phyloP scores from a whole-genome alignment of 2,329 filamentous ascomycete genomes.

The Xylariales sp. region DNA sequence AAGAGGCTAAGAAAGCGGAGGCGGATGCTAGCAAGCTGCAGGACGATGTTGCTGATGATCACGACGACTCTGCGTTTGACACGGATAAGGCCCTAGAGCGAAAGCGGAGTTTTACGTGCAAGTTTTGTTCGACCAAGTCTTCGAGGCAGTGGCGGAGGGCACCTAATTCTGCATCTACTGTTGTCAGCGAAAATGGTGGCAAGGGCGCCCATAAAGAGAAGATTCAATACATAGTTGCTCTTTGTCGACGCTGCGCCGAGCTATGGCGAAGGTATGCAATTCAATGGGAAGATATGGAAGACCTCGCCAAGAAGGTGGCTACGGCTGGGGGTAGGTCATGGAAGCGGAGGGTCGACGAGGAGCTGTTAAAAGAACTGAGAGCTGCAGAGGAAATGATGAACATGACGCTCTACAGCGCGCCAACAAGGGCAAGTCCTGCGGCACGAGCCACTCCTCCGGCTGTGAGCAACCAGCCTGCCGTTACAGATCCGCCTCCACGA shows the following conservation, averaged over 20 bases:
- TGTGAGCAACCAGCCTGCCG: conserved; percentile 46
- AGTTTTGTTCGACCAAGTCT: conserved; percentile 84
- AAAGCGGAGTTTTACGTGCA: conserved; percentile 90
- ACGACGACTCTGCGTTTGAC: conserved; percentile 97
- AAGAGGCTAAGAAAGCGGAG: conserved; percentile 80
- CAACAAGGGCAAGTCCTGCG: conserved; percentile 45
- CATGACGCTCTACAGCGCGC: conserved; percentile 55
- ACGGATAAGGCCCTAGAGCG: conserved; percentile 81
- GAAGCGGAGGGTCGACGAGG: conserved; percentile 92
- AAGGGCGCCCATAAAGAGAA: conserved; percentile 87
- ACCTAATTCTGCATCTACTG: conserved; percentile 78
- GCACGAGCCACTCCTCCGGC: conserved; percentile 49
- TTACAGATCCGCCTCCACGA: conserved; percentile 65
- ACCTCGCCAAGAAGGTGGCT: conserved; percentile 87
- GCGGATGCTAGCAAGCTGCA: conserved; percentile 80
- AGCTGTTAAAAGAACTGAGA: conserved; percentile 79
- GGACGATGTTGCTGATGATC: conserved; percentile 91
- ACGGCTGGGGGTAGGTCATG: conserved; percentile 82
- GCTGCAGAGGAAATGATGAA: conserved; percentile 71
- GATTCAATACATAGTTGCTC: conserved; percentile 78
- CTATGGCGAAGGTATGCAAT: conserved; percentile 97
- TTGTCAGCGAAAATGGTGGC: conserved; percentile 71
- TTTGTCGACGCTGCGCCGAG: conserved; percentile 90
- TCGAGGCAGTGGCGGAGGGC: conserved; percentile 94
- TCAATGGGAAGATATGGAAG: conserved; percentile 93